These are phyloP conservation scores for Neopestalotiopsis sp. DNA, from an alignment of 2,329 filamentous ascomycete genomes.

Conservation along the genomic window DNA sequence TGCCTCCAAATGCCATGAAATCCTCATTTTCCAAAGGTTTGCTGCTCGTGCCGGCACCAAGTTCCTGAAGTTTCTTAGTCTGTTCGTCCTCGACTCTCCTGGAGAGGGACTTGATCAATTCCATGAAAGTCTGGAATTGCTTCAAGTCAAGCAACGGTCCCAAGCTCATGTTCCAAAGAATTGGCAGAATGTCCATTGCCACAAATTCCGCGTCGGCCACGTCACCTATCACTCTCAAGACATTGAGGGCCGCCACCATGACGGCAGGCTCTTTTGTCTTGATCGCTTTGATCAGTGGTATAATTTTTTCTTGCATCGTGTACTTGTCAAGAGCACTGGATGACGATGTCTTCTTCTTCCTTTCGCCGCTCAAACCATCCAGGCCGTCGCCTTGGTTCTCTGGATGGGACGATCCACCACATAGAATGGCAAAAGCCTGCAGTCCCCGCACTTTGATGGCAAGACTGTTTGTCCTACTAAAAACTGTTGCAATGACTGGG, in stretches of 20 bases:
- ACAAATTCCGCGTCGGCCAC: conserved; percentile 89
- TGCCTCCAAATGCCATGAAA: conserved; percentile 72
- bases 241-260: conserved; percentile 89
- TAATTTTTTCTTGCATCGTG: conserved; percentile 96
- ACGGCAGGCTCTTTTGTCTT: conserved; percentile 98
- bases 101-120: conserved; percentile 81
- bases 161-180: conserved; percentile 90
- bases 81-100: conserved; percentile 87
- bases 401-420: conserved; percentile 70
- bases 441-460: conserved; percentile 93
- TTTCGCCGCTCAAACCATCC: conserved; percentile 66
- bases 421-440: conserved; percentile 88
- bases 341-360: conserved; percentile 68
- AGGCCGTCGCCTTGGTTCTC: conserved; percentile 70
- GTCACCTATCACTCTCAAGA: conserved; percentile 82
- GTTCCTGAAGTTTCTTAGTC: conserved; percentile 83
- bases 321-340: conserved; percentile 93
- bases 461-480: conserved; percentile 90
- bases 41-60: conserved; percentile 65
- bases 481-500: conserved; percentile 86
- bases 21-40: conserved; percentile 62
- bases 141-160: conserved; percentile 86
- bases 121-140: conserved; percentile 91
- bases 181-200: conserved; percentile 86
- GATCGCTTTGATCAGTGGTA: conserved; percentile 88